Conservation (phyloP, 23 red algal species). For the Gracilaria gracilis region DNA sequence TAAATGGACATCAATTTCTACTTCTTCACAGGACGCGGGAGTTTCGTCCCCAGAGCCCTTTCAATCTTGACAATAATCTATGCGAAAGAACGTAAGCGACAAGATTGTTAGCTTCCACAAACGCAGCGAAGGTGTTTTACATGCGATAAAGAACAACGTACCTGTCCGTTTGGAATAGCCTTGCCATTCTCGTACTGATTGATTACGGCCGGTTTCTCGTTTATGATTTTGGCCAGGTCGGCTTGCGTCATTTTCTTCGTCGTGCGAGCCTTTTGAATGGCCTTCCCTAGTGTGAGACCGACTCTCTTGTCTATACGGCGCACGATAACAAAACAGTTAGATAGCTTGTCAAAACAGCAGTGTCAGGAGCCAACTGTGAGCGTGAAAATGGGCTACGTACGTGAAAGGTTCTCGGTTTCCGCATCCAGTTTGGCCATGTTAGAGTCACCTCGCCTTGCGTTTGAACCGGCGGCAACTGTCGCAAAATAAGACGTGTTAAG, state of each 20-base stretch:
- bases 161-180: conserved; percentile 86
- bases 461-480: conserved; percentile 74
- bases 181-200: conserved; percentile 94
- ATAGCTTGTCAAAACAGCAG: not conserved
- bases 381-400: conserved; percentile 23
- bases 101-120: not conserved
- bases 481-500: not conserved
- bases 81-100: not conserved
- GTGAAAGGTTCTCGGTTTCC: conserved; percentile 85
- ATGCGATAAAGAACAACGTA: not conserved
- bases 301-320: conserved; percentile 78
- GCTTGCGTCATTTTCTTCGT: conserved; percentile 93
- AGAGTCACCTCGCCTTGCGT: conserved; percentile 44
- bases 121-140: not conserved
- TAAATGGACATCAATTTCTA: conserved; percentile 13
- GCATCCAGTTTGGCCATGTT: conserved; percentile 88
- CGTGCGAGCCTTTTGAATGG: conserved; percentile 90
- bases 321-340: not conserved
- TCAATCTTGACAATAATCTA: conserved; percentile 93
- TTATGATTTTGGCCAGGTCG: conserved; percentile 91
- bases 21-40: conserved; percentile 82
- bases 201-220: conserved; percentile 92
- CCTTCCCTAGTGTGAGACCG: conserved; percentile 78
- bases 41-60: conserved; percentile 84
- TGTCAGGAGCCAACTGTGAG: not conserved